phyloP scores from a whole-genome alignment of 352 stramenopile species.

The Pythium oligandrum region DNA sequence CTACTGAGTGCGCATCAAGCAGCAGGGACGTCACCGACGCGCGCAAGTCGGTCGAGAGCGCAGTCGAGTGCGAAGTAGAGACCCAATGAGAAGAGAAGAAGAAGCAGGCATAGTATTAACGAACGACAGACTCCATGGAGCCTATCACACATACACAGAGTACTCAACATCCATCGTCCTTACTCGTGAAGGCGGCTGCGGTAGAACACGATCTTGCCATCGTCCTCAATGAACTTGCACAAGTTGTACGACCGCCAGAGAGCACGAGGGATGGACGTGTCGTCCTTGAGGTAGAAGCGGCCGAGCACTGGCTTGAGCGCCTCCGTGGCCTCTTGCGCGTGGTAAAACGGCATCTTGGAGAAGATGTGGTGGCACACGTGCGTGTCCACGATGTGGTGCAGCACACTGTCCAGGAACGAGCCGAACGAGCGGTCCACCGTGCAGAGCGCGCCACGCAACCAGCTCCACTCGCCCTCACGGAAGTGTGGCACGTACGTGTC shows the following conservation, averaged over 20 bases:
- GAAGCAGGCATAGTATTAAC: no score
- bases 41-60: no score
- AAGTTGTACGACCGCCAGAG: slow-evolving; percentile 91
- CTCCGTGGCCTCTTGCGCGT: slow-evolving; percentile 93
- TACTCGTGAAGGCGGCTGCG: slow-evolving; percentile 31
- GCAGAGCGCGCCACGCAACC: slow-evolving; percentile 94
- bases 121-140: no score
- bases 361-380: slow-evolving; percentile 99
- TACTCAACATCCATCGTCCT: no score
- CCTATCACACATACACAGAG: no score
- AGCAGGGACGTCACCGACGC: background rate
- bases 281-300: slow-evolving; percentile 96
- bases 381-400: slow-evolving; percentile 98
- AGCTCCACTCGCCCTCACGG: slow-evolving; percentile 92
- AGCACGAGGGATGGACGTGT: slow-evolving; percentile 81
- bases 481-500: slow-evolving; percentile 98
- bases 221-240: slow-evolving; percentile 94
- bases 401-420: slow-evolving; percentile 93
- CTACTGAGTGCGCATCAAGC: slow-evolving; percentile 4
- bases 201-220: slow-evolving; percentile 90
- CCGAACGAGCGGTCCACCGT: slow-evolving; percentile 98
- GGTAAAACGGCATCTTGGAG: slow-evolving; percentile 99
- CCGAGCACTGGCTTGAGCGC: slow-evolving; percentile 91
- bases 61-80: no score
- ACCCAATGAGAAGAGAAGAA: no score